Evolutionary conservation across 225 moss, liverwort and hornwort genomes (phyloP), one percentile per base, ranked within the genome.

Genomic region (Marchantia polymorpha): DNA sequence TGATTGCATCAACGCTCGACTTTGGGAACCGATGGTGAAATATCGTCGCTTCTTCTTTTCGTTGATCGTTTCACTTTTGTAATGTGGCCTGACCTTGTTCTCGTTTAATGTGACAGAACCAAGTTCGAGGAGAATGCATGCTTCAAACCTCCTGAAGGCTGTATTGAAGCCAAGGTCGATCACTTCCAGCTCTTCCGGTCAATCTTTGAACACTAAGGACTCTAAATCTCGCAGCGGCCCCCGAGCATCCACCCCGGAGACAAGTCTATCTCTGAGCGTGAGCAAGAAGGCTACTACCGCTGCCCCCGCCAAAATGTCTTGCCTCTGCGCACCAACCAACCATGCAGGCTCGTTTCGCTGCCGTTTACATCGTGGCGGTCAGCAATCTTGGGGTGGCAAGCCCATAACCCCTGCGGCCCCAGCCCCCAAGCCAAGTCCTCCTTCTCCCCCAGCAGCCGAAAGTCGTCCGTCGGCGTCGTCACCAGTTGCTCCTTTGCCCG

Each of bases 341-440:
- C 95, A 95, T 66, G 91, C 92, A 10, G 95, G 95, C 66, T 93
- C 93, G 8, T 95, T 93, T 72, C 88, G 95, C 27, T 95, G 95
- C 69, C 88, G 93, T 19, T 77, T 95, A 47, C 95, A 95, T 54
- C 93, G 95, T 30, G 87, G 87, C 12, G 77, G 23, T 20, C 82
- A 84, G 29, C 87, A 84, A 53, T 83, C 86, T 5, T 84, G 87
- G 87, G 87, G 82, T 15, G 87, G 87, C n/a, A 84, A 64, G 69
- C 86, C 83, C 10, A 48, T 84, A 54, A 47, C 69, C 4, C 74
- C 83, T 3, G 70, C 71, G 12, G 54, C 67, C 7, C 54, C 47
- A 13, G 75, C 75, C 17, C 25, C 77, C 0, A 0, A 65, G 23
- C 19, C 84, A 1, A 73, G 59, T 4, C 27, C 81, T 11, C 17